Percentiles rank a stretch among this genome's conserved stretches.
Evolutionary conservation across 139 green algal species (phyloP).

Genomic region (Chlorella sp.): DNA sequence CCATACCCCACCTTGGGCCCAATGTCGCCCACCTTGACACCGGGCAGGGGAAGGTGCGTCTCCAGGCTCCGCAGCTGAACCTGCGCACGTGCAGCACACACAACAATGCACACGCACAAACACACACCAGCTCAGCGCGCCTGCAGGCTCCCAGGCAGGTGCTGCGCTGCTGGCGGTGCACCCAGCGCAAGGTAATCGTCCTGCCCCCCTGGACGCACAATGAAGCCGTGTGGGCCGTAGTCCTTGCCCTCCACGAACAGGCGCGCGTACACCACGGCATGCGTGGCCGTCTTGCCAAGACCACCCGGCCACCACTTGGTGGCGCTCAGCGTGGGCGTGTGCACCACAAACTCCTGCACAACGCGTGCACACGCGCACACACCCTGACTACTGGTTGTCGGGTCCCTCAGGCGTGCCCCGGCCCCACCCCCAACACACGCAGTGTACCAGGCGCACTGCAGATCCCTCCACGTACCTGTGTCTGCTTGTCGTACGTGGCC

Average conservation of each 20-base stretch:
- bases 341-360: slow-evolving; percentile 79
- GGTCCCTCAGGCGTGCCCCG: no score
- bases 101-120: neutral
- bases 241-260: slow-evolving; percentile 69
- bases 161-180: no score
- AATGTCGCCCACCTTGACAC: slow-evolving; percentile 90
- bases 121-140: no score
- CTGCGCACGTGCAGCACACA: slow-evolving; percentile 6
- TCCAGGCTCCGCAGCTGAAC: slow-evolving; percentile 71
- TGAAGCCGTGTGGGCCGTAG: slow-evolving; percentile 81
- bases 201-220: slow-evolving; percentile 48
- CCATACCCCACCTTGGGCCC: slow-evolving; percentile 90
- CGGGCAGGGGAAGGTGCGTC: slow-evolving; percentile 76
- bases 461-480: slow-evolving; percentile 7
- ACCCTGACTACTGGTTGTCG: no score
- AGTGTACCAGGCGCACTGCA: neutral
- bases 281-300: slow-evolving; percentile 87
- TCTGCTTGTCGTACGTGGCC: slow-evolving; percentile 72
- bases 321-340: slow-evolving; percentile 80
- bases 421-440: no score
- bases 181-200: no score
- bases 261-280: slow-evolving; percentile 87
- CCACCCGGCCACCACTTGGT: slow-evolving; percentile 94
- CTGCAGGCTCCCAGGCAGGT: no score
- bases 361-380: no score